Evolutionary conservation across 225 moss, liverwort and hornwort genomes (phyloP), one percentile per base, ranked within the genome.

Genomic region (Pleurozium schreberi): DNA sequence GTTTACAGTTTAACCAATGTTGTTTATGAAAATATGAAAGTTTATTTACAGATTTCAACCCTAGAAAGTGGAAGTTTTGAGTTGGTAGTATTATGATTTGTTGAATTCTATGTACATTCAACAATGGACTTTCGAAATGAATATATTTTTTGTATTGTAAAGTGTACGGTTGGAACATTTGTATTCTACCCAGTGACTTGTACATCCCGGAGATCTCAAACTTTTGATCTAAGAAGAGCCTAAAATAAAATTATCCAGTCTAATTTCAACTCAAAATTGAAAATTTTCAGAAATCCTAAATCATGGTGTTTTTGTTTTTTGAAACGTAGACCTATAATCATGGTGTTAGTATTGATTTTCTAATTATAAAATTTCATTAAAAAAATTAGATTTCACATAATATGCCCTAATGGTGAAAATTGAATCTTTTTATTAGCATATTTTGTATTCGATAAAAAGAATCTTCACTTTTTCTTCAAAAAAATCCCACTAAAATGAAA

Each of bases 101-200:
- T 73, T 73, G 18, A 18, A 25, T 30, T 45, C 2, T 73, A 3
- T 45, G 6, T 16, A 6, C 31, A 31, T 74, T 74, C 11, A 74
- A 30, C 30, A 73, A 11, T 45, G 4, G 4, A 45, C 6, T 28
- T 45, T 73, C 11, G 11, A n/a, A n/a, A n/a, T n/a, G n/a, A 73
- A 11, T 47, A 30, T 4, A 74, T 18, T 18, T 45, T 47, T 47
- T 11, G 5, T 45, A 17, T 45, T 43, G 5, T 43, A 73, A 73
- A 2, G 14, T 3, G 0, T 43, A 3, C 0, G 2, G 0, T 43
- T 30, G 4, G 1, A 45, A 73, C 0, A 0, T 73, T 10, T 30
- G 6, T 45, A 45, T 30, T 45, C 6, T 28, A 73, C 3, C 16
- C 27, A 27, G 27, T 43, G 6, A 71, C 43, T 0, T 71, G 0